Conservation (phyloP, 805 yeast species). For the Debaryomyces castellii region DNA sequence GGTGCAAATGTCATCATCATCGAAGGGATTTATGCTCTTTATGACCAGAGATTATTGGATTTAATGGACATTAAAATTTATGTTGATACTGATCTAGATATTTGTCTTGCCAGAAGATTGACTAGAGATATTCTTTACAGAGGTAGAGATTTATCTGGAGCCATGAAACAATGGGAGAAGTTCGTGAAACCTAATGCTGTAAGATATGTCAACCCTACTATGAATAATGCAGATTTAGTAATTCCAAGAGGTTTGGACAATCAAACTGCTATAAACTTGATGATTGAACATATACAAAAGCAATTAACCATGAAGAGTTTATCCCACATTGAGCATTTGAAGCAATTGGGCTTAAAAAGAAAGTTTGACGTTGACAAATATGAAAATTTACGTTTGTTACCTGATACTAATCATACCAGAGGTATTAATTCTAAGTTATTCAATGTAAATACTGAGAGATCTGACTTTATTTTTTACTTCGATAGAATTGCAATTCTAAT, state of each 20-base stretch:
- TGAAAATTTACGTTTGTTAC: conserved; percentile 36
- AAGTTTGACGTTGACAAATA: conserved; percentile 27
- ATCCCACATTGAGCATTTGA: conserved; percentile 64
- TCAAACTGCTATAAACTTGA: conserved; percentile 71
- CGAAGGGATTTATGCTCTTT: conserved; percentile 87
- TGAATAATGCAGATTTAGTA: conserved; percentile 78
- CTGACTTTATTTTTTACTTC: conserved; percentile 84
- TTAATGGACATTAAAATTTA: conserved; percentile 84
- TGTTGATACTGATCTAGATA: conserved; percentile 92
- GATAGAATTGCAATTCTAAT: conserved; percentile 76
- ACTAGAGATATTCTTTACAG: conserved; percentile 83
- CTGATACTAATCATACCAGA: conserved; percentile 60
- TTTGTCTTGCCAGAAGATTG: conserved; percentile 85
- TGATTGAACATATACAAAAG: conserved; percentile 75
- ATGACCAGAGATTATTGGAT: conserved; percentile 64
- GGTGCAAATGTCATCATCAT: conserved; percentile 93
- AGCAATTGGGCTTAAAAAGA: conserved; percentile 49
- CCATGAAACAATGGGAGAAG: conserved; percentile 83
- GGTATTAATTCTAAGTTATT: conserved; percentile 74
- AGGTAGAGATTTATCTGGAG: conserved; percentile 81
- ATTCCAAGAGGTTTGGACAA: conserved; percentile 92
- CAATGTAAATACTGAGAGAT: conserved; percentile 53
- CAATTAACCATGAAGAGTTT: conserved; percentile 66
- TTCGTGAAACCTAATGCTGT: conserved; percentile 94
- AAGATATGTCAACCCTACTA: conserved; percentile 68